A percentile compares a stretch with the other conserved stretches of the same genome.
These are phyloP conservation scores for Phycomyces blakesleeanus DNA, from an alignment of 192 early-diverging fungal genomes.

Conservation along the genomic window DNA sequence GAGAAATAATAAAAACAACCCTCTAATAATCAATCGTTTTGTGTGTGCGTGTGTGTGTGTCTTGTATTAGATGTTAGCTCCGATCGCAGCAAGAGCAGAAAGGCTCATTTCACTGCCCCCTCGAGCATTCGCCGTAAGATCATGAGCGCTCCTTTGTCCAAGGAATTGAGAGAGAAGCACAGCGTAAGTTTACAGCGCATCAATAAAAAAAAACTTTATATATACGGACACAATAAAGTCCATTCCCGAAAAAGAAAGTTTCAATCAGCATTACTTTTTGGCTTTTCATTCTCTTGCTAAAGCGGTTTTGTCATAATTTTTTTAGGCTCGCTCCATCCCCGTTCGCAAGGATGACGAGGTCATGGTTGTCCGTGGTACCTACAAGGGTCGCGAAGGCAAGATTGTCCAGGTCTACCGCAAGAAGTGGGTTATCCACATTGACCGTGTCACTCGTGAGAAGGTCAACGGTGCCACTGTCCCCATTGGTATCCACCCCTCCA, in stretches of 20 bases:
- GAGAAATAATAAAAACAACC: too few relatives aligned
- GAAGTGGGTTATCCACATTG: conserved; percentile 99
- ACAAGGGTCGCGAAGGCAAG: conserved; percentile 97
- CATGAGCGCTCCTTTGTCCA: conserved; percentile 93
- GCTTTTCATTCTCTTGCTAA: too few relatives aligned
- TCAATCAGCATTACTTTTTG: too few relatives aligned
- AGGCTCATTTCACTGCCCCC: conserved; percentile 98
- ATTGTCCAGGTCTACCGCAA: conserved; percentile 95
- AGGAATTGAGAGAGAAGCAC: conserved; percentile 98
- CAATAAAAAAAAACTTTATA: too few relatives aligned
- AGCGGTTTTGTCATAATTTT: too few relatives aligned
- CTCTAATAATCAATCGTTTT: too few relatives aligned
- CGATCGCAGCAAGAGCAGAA: conserved; percentile 88
- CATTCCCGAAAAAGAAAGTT: neutral
- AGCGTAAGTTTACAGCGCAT: conserved; percentile 50
- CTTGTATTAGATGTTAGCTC: conserved; percentile 72
- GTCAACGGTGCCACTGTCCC: conserved; percentile 90
- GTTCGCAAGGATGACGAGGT: conserved; percentile 99
- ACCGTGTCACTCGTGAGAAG: conserved; percentile 96
- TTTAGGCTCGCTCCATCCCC: conserved; percentile 86
- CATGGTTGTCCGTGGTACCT: conserved; percentile 86
- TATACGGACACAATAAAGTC: too few relatives aligned
- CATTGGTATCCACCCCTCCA: conserved; percentile 97
- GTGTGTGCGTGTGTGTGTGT: too few relatives aligned
- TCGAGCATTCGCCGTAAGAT: conserved; percentile 92